phyloP scores from a whole-genome alignment of 75 land plant species.

The Azolla pinnata region DNA sequence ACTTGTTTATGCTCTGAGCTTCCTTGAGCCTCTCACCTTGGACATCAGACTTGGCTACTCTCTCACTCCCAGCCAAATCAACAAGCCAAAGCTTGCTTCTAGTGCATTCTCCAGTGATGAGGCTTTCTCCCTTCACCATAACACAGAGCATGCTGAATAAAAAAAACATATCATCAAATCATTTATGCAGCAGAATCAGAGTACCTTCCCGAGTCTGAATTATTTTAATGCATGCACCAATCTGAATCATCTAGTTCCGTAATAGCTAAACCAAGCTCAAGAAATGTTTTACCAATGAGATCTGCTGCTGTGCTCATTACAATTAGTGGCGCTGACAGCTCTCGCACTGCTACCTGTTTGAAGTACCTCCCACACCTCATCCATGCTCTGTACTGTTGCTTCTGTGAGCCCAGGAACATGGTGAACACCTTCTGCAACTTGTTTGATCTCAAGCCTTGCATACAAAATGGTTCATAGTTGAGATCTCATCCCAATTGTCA shows the following conservation, averaged over 20 bases:
- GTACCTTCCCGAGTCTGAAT: too few species aligned
- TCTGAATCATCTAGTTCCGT: too few species aligned
- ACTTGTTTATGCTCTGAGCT: slow-evolving; percentile 83
- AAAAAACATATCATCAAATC: neutral
- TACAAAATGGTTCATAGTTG: too few species aligned
- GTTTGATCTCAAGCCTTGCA: slow-evolving; percentile 78
- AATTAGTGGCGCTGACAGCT: slow-evolving; percentile 81
- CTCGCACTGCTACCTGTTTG: slow-evolving; percentile 81
- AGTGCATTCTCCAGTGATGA: slow-evolving; percentile 74
- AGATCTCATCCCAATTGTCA: too few species aligned
- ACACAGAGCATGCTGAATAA: slow-evolving; percentile 73
- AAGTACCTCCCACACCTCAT: slow-evolving; percentile 77
- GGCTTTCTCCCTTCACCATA: slow-evolving; percentile 57
- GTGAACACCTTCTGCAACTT: slow-evolving; percentile 80
- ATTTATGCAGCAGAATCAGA: neutral
- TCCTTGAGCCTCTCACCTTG: slow-evolving; percentile 92
- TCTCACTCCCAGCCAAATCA: slow-evolving; percentile 92
- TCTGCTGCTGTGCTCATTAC: slow-evolving; percentile 93
- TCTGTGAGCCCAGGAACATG: slow-evolving; percentile 91
- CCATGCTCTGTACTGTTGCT: slow-evolving; percentile 60
- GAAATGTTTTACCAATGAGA: slow-evolving; percentile 92
- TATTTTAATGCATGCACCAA: too few species aligned
- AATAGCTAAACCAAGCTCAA: too few species aligned
- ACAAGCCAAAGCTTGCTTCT: slow-evolving; percentile 97
- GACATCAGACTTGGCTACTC: slow-evolving; percentile 81